Evolutionary conservation across 257 asterid species (phyloP).

Genomic region (Nicotiana paniculata): DNA sequence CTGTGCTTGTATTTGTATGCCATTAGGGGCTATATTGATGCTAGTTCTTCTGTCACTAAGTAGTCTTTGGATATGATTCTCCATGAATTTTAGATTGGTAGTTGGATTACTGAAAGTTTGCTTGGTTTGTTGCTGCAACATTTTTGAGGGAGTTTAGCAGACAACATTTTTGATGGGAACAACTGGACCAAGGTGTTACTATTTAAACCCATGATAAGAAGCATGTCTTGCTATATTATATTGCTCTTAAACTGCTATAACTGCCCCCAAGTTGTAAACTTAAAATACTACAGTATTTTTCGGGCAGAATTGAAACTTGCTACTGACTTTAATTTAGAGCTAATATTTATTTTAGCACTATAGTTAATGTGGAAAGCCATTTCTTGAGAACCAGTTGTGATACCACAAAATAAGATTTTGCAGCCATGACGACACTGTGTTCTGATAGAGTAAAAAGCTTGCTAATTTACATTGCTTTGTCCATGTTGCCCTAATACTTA

Average conservation of each 20-base stretch:
- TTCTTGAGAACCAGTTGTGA: neutral
- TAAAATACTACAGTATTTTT: neutral
- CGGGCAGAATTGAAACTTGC: neutral
- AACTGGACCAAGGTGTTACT: slow-evolving; percentile 14
- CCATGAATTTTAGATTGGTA: slow-evolving; percentile 25
- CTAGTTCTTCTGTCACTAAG: neutral
- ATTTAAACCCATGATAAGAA: slow-evolving; percentile 10
- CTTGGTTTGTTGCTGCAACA: slow-evolving; percentile 17
- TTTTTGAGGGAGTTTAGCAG: slow-evolving; percentile 22
- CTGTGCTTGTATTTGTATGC: neutral
- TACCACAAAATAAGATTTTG: neutral
- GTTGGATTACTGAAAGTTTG: slow-evolving; percentile 27
- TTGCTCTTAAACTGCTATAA: neutral
- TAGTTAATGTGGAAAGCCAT: neutral
- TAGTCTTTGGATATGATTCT: slow-evolving; percentile 23
- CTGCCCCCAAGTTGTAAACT: neutral
- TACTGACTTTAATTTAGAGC: neutral
- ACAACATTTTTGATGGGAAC: slow-evolving; percentile 37
- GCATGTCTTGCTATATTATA: neutral
- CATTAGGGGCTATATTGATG: neutral
- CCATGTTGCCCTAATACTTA: neutral
- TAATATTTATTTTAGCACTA: neutral
- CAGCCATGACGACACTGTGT: neutral
- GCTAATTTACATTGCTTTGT: neutral
- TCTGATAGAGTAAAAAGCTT: neutral